Evolutionary conservation across 2,329 filamentous ascomycete genomes (phyloP).

Genomic region (Balansia obtecta): DNA sequence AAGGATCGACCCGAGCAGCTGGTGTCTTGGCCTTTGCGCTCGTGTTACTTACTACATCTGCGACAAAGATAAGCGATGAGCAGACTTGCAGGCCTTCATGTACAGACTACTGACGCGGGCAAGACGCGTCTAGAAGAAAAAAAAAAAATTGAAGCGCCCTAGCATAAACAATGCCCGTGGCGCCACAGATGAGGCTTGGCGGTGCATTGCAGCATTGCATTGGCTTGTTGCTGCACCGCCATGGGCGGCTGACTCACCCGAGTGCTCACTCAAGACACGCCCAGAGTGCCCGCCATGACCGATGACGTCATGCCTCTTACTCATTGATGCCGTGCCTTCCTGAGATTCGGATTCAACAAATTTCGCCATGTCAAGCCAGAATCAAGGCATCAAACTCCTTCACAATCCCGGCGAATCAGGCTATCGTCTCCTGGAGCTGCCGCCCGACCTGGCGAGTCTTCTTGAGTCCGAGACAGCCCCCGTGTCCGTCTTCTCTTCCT

Average conservation of each 20-base stretch:
- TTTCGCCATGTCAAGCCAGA: conserved; percentile 35
- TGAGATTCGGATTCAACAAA: background rate
- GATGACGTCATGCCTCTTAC: background rate
- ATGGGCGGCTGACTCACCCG: background rate
- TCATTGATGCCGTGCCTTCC: too few relatives aligned
- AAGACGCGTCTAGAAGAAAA: conserved; percentile 1
- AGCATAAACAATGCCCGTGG: background rate
- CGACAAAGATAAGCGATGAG: background rate
- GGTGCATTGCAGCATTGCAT: too few relatives aligned
- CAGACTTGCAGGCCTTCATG: background rate
- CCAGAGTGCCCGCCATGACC: background rate
- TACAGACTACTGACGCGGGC: background rate
- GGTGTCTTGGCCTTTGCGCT: too few relatives aligned
- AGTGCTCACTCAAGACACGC: background rate
- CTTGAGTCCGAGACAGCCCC: conserved; percentile 42
- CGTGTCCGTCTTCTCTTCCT: conserved; percentile 28
- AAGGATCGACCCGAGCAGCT: too few relatives aligned
- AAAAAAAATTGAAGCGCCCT: background rate
- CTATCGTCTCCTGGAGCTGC: conserved; percentile 51
- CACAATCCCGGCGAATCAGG: conserved; percentile 35
- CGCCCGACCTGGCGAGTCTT: conserved; percentile 41
- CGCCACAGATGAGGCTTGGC: background rate
- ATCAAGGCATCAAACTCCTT: conserved; percentile 35
- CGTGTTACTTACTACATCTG: background rate
- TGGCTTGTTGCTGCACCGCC: too few relatives aligned